Conservation (phyloP, 176 grass and related monocot species). For the Puya raimondii region DNA sequence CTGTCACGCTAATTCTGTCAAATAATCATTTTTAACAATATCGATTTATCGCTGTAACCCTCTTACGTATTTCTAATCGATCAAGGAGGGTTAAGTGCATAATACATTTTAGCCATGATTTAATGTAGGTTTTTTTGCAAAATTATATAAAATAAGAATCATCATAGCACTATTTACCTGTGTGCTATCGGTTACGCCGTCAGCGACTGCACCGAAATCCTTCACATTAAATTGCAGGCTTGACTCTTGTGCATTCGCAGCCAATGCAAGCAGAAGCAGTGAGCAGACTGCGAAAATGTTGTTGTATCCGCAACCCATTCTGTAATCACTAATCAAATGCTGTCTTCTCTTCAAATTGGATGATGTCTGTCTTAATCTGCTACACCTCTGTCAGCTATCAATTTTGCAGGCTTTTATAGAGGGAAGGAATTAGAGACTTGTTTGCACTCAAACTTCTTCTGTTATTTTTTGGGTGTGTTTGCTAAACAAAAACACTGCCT, state of each 20-base stretch:
- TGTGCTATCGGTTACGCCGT: slow-evolving; percentile 44
- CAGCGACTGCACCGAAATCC: slow-evolving; percentile 36
- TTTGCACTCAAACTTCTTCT: too few relatives aligned
- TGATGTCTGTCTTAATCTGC: neutral
- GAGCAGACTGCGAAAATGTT: neutral
- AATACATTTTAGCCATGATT: neutral
- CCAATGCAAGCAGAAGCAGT: neutral
- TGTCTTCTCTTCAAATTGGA: neutral
- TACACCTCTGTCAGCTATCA: too few relatives aligned
- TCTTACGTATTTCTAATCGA: too few relatives aligned
- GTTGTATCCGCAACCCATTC: neutral
- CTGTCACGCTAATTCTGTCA: too few relatives aligned
- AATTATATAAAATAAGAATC: neutral
- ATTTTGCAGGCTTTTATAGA: too few relatives aligned
- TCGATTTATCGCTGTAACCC: too few relatives aligned
- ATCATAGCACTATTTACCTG: neutral
- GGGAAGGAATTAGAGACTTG: too few relatives aligned
- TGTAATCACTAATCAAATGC: too few relatives aligned
- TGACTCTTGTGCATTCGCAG: neutral
- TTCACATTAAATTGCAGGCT: slow-evolving; percentile 19
- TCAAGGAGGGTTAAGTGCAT: neutral
- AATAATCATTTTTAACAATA: too few relatives aligned
- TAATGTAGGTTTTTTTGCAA: neutral
- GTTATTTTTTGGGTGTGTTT: too few relatives aligned
- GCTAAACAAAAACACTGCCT: too few relatives aligned